Conservation (phyloP, 2,329 filamentous ascomycete genomes). For the Lomentospora prolificans region DNA sequence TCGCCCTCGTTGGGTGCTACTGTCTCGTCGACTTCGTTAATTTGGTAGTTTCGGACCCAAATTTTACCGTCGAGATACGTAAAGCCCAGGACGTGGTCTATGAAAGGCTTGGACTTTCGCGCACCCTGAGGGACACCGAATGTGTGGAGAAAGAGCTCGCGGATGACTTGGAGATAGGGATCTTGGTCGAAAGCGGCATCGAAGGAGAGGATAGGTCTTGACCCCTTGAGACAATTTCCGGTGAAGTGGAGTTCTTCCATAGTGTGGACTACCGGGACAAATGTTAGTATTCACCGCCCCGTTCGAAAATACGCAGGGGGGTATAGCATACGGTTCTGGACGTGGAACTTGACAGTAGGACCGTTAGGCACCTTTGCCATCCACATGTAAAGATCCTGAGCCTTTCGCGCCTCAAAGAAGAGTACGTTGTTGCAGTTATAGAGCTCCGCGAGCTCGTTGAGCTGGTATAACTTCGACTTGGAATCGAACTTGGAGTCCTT, state of each 20-base stretch:
- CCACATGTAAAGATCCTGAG: slow-evolving; percentile 90
- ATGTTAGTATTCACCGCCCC: background rate
- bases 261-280: slow-evolving; percentile 58
- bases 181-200: slow-evolving; percentile 76
- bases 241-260: slow-evolving; percentile 97
- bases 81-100: slow-evolving; percentile 92
- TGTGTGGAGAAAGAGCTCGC: slow-evolving; percentile 80
- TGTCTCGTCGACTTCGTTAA: slow-evolving; percentile 63
- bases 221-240: slow-evolving; percentile 93
- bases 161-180: slow-evolving; percentile 72
- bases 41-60: slow-evolving; percentile 92
- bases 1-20: slow-evolving; percentile 30
- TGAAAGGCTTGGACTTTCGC: slow-evolving; percentile 86
- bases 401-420: slow-evolving; percentile 93
- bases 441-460: slow-evolving; percentile 66
- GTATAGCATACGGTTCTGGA: slow-evolving; percentile 56
- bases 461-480: slow-evolving; percentile 75
- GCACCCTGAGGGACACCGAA: slow-evolving; percentile 88
- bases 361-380: slow-evolving; percentile 76
- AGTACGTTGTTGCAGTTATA: slow-evolving; percentile 93
- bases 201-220: slow-evolving; percentile 82
- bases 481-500: slow-evolving; percentile 97
- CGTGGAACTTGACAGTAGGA: slow-evolving; percentile 56
- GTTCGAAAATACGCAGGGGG: background rate
- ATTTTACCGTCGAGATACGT: slow-evolving; percentile 87